Base-by-base conservation (phyloP, 169 alveolate species). In the Amoebophrya sp. region DNA sequence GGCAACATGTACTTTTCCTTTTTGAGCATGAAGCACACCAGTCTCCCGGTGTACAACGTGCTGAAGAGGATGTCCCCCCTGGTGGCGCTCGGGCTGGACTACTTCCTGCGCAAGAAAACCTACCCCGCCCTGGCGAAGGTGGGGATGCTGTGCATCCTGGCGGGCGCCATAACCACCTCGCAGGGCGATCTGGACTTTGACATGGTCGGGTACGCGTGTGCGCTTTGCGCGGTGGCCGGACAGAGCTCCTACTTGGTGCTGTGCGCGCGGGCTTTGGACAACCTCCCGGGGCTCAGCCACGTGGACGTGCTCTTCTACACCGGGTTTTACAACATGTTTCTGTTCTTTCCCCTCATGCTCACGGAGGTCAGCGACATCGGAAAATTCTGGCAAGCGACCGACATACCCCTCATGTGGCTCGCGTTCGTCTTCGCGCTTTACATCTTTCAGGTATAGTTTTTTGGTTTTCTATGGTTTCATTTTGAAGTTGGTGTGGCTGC, bases 201-300 rank as follows among this genome's bases (percentile, higher is more conserved):
- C 35, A 1, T 25, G 10, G 32, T 66, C 35, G 83, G 83, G 29
- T 66, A 66, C 83, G 32, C 32, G 7, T 66, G 83, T 25, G 83
- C 83, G 32, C 83, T 66, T 25, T n/a, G 29, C 29, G 83, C 83
- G 83, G 83, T 66, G 38, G 18, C 18, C 10, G 83, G 83, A 0
- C 83, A 66, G 83, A 66, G 83, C 83, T 7, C 32, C 35, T 66
- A 66, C 83, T 25, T 66, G 35, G 83, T 66, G 29, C 83, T 66
- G 29, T 66, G 83, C 35, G 83, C 83, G 35, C 83, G 83, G 10
- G 83, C 83, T 7, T 25, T 66, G 83, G 83, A 66, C 83, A 66
- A 66, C 29, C 35, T 66, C 32, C 83, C 83, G 29, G 83, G 83
- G 10, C 35, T 66, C 39, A 12, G 32, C 32, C 83, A 66, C 83